A percentile compares a stretch with the other conserved stretches of the same genome.
Evolutionary conservation across 2,329 filamentous ascomycete species (phyloP).

Genomic region (Paraphaeosphaeria sporulosa): DNA sequence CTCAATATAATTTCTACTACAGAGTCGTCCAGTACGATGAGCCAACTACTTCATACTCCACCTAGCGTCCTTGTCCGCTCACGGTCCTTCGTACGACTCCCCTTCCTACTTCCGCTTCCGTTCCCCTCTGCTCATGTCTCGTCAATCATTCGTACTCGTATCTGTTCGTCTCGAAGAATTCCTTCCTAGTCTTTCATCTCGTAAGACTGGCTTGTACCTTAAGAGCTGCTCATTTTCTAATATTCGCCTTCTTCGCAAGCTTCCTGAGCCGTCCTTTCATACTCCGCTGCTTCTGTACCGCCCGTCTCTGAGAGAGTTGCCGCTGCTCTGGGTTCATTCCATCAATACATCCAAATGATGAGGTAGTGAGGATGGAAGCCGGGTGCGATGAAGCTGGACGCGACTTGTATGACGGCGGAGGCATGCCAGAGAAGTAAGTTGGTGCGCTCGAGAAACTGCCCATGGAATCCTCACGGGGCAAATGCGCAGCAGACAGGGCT

Average conservation of each 20-base stretch:
- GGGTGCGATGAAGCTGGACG: slow-evolving; percentile 41
- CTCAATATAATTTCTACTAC: neutral
- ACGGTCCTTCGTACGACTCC: neutral
- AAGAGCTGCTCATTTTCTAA: slow-evolving; percentile 17
- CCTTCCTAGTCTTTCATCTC: neutral
- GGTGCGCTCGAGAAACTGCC: slow-evolving; percentile 44
- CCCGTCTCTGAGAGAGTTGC: slow-evolving; percentile 35
- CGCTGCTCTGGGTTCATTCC: slow-evolving; percentile 39
- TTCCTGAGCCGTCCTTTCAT: slow-evolving; percentile 39
- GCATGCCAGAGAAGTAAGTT: slow-evolving; percentile 40
- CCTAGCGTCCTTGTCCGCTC: neutral
- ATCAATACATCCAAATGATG: slow-evolving; percentile 47
- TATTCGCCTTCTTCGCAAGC: slow-evolving; percentile 32
- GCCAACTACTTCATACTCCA: neutral
- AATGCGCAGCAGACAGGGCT: slow-evolving; percentile 21
- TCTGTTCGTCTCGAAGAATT: neutral
- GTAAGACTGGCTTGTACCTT: neutral
- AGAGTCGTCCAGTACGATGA: neutral
- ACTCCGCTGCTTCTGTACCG: slow-evolving; percentile 26
- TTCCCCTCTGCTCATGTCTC: neutral
- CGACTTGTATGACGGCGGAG: slow-evolving; percentile 46
- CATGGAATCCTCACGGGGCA: slow-evolving; percentile 38
- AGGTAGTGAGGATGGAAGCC: slow-evolving; percentile 39
- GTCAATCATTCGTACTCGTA: neutral
- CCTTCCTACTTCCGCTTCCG: neutral